Conservation (phyloP, 2,329 filamentous ascomycete species). For the Ramularia collo-cygni region DNA sequence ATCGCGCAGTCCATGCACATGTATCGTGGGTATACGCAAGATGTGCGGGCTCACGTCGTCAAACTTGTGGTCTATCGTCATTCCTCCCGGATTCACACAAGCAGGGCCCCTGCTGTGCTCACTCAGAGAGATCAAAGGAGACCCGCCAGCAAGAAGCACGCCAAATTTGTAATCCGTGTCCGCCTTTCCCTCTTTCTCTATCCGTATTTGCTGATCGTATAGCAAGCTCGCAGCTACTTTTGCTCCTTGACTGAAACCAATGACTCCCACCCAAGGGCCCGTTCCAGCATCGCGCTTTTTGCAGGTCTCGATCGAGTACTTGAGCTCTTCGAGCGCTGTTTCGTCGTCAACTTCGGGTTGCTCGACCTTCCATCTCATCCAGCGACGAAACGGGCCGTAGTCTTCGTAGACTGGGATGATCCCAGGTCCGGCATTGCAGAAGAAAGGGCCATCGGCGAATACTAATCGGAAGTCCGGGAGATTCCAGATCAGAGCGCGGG, state of each 20-base stretch:
- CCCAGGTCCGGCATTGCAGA: slow-evolving; percentile 54
- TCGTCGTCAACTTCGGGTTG: slow-evolving; percentile 50
- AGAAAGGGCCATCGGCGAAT: slow-evolving; percentile 64
- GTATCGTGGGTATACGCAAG: slow-evolving; percentile 54
- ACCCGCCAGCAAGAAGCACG: slow-evolving; percentile 55
- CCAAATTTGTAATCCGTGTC: slow-evolving; percentile 51
- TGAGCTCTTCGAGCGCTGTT: slow-evolving; percentile 40
- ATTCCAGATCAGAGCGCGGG: slow-evolving; percentile 47
- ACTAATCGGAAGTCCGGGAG: slow-evolving; percentile 62
- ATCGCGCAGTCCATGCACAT: slow-evolving; percentile 60
- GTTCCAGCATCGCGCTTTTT: slow-evolving; percentile 40
- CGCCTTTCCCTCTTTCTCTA: slow-evolving; percentile 32
- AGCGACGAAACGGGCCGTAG: slow-evolving; percentile 57
- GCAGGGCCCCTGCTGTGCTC: slow-evolving; percentile 32
- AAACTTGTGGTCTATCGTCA: slow-evolving; percentile 40
- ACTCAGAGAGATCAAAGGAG: slow-evolving; percentile 51
- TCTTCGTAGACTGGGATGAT: slow-evolving; percentile 59
- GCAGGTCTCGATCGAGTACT: slow-evolving; percentile 38
- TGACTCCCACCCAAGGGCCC: slow-evolving; percentile 44
- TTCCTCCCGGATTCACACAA: slow-evolving; percentile 35
- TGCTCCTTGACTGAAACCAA: slow-evolving; percentile 47
- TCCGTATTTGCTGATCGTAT: slow-evolving; percentile 53
- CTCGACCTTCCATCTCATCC: slow-evolving; percentile 57
- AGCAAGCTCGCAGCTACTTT: slow-evolving; percentile 42
- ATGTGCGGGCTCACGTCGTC: slow-evolving; percentile 42